phyloP scores from a whole-genome alignment of 2,329 filamentous ascomycete genomes.

The Microsporum ferrugineum region DNA sequence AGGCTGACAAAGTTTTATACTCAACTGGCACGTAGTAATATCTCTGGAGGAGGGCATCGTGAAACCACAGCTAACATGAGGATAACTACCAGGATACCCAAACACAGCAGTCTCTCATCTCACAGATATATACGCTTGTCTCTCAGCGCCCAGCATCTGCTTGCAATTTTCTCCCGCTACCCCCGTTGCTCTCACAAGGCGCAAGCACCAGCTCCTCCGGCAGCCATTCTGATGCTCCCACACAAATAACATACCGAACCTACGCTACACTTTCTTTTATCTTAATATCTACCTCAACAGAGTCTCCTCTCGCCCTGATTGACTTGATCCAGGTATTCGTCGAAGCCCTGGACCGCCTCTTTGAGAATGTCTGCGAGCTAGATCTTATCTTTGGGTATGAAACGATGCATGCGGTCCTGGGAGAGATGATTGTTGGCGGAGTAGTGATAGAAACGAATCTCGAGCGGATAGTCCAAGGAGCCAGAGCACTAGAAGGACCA shows the following conservation, averaged over 20 bases:
- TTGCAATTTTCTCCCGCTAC: conserved; percentile 90
- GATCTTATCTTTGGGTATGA: conserved; percentile 99
- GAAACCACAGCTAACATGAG: not conserved
- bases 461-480: conserved; percentile 77
- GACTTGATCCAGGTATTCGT: conserved; percentile 98
- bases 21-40: conserved; percentile 56
- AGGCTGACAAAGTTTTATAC: conserved; percentile 98
- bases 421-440: conserved; percentile 90
- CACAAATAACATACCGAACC: conserved; percentile 92
- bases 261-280: conserved; percentile 99
- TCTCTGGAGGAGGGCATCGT: not conserved
- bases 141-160: conserved; percentile 81
- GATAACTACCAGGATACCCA: conserved; percentile 63
- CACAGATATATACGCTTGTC: conserved; percentile 93
- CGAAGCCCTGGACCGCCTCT: conserved; percentile 83
- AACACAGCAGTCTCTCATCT: conserved; percentile 91
- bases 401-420: conserved; percentile 78
- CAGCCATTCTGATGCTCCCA: conserved; percentile 75
- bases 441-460: conserved; percentile 88
- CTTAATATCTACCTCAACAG: conserved; percentile 89
- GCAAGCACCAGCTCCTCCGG: conserved; percentile 35
- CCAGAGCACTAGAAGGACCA: conserved; percentile 44
- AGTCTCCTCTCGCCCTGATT: conserved; percentile 87
- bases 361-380: conserved; percentile 97
- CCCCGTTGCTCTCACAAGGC: conserved; percentile 48